These are phyloP conservation scores for Lomentospora prolificans DNA, from an alignment of 2,329 filamentous ascomycete species.

Conservation along the genomic window DNA sequence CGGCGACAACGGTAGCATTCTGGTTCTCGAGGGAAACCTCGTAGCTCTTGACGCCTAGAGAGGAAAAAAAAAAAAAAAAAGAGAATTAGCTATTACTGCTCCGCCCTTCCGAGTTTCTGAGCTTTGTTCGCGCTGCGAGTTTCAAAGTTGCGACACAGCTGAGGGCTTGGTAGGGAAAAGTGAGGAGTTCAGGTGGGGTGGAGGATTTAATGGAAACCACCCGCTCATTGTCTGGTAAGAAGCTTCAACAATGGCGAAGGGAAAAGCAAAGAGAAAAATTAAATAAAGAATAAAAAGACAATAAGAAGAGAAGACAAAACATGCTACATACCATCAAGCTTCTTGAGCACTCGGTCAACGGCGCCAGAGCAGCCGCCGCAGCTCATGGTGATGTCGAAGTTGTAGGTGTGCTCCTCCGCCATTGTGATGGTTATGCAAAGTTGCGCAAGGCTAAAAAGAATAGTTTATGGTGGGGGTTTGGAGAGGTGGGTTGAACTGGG, in stretches of 20 bases:
- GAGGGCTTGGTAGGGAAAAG: neutral
- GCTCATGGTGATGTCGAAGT: conserved; percentile 89
- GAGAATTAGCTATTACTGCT: neutral
- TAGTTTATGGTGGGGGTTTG: neutral
- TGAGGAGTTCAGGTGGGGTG: neutral
- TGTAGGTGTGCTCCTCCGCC: conserved; percentile 81
- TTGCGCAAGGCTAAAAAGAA: neutral
- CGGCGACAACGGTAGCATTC: conserved; percentile 66
- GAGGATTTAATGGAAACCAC: no score
- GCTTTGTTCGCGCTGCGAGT: neutral
- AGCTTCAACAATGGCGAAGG: no score
- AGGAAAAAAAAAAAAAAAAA: neutral
- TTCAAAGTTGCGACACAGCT: neutral
- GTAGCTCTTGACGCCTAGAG: conserved; percentile 71
- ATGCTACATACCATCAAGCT: conserved; percentile 65
- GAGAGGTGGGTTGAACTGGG: neutral
- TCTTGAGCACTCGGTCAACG: conserved; percentile 83
- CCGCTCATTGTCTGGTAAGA: no score
- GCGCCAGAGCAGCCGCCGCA: conserved; percentile 95
- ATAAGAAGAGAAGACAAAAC: neutral
- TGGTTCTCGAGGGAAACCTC: conserved; percentile 81
- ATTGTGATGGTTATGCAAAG: conserved; percentile 35
- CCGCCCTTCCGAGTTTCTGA: neutral
- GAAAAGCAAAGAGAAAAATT: no score
- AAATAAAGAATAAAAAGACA: no score